Base-by-base conservation (phyloP, 2,329 filamentous ascomycete species). In the Rasamsonia emersonii region DNA sequence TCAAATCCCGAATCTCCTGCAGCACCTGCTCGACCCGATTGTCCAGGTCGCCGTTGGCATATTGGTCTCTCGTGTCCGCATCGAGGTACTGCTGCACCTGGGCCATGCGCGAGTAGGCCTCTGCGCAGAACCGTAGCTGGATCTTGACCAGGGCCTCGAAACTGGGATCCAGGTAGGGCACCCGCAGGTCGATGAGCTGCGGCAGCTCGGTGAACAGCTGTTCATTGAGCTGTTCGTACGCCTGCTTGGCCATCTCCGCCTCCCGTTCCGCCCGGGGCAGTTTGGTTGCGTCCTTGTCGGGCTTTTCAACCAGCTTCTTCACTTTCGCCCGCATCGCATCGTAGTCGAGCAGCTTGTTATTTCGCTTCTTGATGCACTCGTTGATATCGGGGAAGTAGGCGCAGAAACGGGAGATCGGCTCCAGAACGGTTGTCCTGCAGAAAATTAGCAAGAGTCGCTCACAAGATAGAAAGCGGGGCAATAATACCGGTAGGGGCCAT, bases 111-210 rank as follows among this genome's bases (percentile, higher is more conserved):
- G 80, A 88, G 62, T 98, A 98, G 2, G 91, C 91, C 65, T 98
- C 91, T 5, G 93, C 91, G 53, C 93, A 98, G 68, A 98, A 98
- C 21, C 91, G 75, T 50, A 98, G 62, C 66, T 98, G 91, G 46
- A 98, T 98, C 71, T 98, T 98, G 58, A 98, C 91, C 32, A 98
- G 77, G 0, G 93, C 91, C 64, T 98, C 91, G 54, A 98, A 98
- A 40, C 80, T 89, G 0, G 93, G 93, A 51, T 98, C 91, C 36
- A 98, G 76, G 56, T 98, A 98, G 0, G 93, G 93, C 9, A 98
- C 91, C 35, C 91, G 82, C 40, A 98, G 73, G 54, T 98, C 91
- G 59, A 98, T 96, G 32, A 98, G 73, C 61, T 96, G 89, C 1
- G 91, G 91, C 33, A 98, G 65, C 65, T 98, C 91, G 33, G 77